Evolutionary conservation across 1,139 yeast species (phyloP).

Genomic region (Protomyces inouyei): DNA sequence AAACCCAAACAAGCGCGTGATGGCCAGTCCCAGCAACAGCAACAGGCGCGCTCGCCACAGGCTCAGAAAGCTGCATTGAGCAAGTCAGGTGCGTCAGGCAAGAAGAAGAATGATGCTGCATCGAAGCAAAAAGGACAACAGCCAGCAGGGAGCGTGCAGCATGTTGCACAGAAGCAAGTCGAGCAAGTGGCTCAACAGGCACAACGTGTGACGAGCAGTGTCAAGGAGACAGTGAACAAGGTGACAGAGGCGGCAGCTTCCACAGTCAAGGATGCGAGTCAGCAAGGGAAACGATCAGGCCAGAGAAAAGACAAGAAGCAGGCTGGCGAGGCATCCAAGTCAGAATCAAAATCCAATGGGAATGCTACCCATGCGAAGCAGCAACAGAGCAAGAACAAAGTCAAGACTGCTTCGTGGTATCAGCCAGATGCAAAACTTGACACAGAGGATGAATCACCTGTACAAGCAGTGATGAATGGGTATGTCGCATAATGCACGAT

Average conservation of each 20-base stretch:
- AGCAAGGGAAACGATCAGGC: not conserved
- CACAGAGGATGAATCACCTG: not conserved
- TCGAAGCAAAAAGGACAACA: not conserved
- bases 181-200: not conserved
- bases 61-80: not conserved
- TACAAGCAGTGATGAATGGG: constrained; percentile 18
- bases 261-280: not conserved
- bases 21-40: not conserved
- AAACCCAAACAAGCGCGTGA: not conserved
- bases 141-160: not conserved
- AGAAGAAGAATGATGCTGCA: not conserved
- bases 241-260: not conserved
- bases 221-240: not conserved
- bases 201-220: not conserved
- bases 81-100: not conserved
- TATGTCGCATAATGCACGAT: not conserved
- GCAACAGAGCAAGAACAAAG: not conserved
- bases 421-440: not conserved
- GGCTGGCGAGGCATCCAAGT: not conserved
- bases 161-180: not conserved
- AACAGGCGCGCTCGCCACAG: not conserved
- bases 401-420: not conserved
- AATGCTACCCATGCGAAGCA: not conserved
- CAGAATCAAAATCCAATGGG: too few species aligned
- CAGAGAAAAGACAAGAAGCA: not conserved